Base-by-base conservation (phyloP, 1,284 basidiomycete species). In the Quambalaria eucalypti region DNA sequence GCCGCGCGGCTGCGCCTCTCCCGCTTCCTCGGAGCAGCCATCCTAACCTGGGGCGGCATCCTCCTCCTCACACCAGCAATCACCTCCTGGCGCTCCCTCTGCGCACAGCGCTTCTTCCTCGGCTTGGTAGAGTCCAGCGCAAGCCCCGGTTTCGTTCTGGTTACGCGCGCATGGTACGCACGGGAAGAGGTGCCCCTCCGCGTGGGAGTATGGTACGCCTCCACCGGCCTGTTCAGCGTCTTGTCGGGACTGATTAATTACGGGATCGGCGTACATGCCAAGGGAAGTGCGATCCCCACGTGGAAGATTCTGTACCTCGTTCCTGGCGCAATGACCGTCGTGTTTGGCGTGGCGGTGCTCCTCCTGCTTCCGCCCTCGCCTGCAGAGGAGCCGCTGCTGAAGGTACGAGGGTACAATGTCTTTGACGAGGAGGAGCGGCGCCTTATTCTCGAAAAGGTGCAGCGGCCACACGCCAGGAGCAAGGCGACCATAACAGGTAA, bases 261-360 rank as follows among this genome's bases (percentile, higher is more conserved):
- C 55, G 79, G 78, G 1, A 67, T 81, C 2, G 79, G 73, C 14
- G 16, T 16, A 16, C 28, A 28, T 23, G 23, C 47, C 9, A 68
- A 61, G 31, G 69, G 76, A 1, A 55, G 74, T 7, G 60, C 77
- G 10, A 69, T 76, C 19, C 74, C 78, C 0, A 46, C 21, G 2
- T 81, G 80, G 80, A 80, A 80, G 66, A 77, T 77, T 59, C 77
- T 81, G 76, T 79, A 78, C 69, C 73, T 79, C 54, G 80, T 80
- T 49, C 78, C 78, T n/a, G 80, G 80, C 1, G 64, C 71, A 5
- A 54, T 78, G 42, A 81, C 80, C 5, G 79, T 80, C 48, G 42
- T 74, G 2, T 80, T 79, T 74, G 73, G 78, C 2, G 59, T 78
- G 25, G 64, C 79, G 21, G 61, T 80, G 54, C 68, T 76, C 59